Conservation (phyloP, 2,329 filamentous ascomycete genomes). For the Pezicula rhizophila region DNA sequence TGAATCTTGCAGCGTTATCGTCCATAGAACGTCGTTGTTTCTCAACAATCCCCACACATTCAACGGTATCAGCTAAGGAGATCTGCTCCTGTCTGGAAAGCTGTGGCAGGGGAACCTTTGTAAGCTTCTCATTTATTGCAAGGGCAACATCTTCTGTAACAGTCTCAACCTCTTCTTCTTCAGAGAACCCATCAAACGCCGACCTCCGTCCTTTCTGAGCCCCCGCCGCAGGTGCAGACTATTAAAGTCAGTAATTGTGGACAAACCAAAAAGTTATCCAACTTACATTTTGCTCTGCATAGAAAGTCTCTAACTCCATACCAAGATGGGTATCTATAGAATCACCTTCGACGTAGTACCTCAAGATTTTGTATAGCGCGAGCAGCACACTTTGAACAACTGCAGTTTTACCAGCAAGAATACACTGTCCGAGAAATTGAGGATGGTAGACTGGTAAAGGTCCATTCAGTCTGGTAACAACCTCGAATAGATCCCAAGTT, state of each 20-base stretch:
- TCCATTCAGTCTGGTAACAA: slow-evolving; percentile 78
- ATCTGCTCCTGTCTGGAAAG: slow-evolving; percentile 84
- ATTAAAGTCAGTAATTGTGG: slow-evolving; percentile 7
- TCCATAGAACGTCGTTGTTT: slow-evolving; percentile 85
- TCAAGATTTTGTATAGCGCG: slow-evolving; percentile 68
- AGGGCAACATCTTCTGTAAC: slow-evolving; percentile 68
- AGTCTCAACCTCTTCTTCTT: slow-evolving; percentile 50
- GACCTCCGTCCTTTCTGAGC: slow-evolving; percentile 24
- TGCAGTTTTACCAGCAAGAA: slow-evolving; percentile 68
- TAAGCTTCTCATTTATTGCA: slow-evolving; percentile 71
- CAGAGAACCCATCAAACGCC: slow-evolving; percentile 43
- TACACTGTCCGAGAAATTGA: slow-evolving; percentile 81
- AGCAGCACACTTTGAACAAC: slow-evolving; percentile 69
- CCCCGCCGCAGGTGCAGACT: slow-evolving; percentile 13
- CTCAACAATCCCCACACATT: slow-evolving; percentile 78
- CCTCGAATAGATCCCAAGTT: slow-evolving; percentile 63
- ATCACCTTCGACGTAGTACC: slow-evolving; percentile 79
- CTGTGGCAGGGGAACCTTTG: slow-evolving; percentile 67
- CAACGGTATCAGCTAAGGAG: slow-evolving; percentile 74
- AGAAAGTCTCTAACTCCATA: slow-evolving; percentile 55
- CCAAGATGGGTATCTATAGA: slow-evolving; percentile 72
- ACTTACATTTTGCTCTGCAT: slow-evolving; percentile 29
- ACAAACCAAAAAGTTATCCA: not conserved
- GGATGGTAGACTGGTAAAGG: slow-evolving; percentile 88
- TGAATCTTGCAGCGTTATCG: slow-evolving; percentile 79